These are phyloP conservation scores for Lactarius hengduanensis DNA, from an alignment of 768 basidiomycete species.

Conservation along the genomic window DNA sequence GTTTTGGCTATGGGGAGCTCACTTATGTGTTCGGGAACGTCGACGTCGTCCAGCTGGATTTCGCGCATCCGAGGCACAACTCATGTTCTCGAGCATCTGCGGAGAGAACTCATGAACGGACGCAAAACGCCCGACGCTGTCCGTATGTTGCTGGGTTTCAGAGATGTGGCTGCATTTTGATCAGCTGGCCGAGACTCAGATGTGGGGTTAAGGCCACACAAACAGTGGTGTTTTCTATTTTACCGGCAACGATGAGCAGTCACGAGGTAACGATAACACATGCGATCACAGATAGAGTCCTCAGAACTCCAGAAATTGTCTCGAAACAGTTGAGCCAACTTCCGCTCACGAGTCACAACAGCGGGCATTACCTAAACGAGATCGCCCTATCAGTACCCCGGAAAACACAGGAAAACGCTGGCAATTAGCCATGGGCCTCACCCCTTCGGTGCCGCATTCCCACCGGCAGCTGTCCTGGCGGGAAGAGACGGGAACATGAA, in stretches of 20 bases:
- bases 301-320: neutral
- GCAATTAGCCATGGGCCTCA: conserved; percentile 39
- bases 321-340: neutral
- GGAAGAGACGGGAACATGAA: conserved; percentile 41
- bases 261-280: neutral
- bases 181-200: too few relatives aligned
- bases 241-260: neutral
- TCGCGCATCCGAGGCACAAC: too few relatives aligned
- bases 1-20: too few relatives aligned
- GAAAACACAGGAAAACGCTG: conserved; percentile 38
- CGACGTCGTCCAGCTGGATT: too few relatives aligned
- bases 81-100: too few relatives aligned
- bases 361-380: neutral
- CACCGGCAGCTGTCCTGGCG: conserved; percentile 39
- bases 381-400: neutral
- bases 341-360: neutral
- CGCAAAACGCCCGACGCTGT: too few relatives aligned
- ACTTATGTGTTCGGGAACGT: too few relatives aligned
- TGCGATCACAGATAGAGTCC: neutral
- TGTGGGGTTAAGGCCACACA: too few relatives aligned
- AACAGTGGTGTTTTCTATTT: neutral
- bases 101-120: too few relatives aligned
- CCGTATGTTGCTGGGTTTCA: neutral
- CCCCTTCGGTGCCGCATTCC: conserved; percentile 23
- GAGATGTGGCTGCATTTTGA: neutral